phyloP scores from a whole-genome alignment of 2,329 filamentous ascomycete species.

The Fusarium irregulare region DNA sequence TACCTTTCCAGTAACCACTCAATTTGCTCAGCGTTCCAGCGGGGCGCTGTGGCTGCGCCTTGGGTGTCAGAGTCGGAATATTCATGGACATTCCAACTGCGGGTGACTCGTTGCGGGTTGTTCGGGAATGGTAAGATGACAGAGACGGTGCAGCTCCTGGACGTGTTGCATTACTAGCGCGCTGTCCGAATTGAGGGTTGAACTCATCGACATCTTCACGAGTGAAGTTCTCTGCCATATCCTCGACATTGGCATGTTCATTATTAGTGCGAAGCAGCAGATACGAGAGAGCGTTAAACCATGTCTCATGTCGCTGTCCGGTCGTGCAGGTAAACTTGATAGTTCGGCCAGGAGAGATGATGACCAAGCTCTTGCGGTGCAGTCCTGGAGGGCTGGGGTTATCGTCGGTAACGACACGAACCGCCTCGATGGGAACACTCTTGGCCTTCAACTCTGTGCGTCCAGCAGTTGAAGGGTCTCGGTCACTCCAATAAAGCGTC shows the following conservation, averaged over 20 bases:
- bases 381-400: conserved; percentile 95
- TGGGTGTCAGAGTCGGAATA: conserved; percentile 68
- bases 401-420: conserved; percentile 91
- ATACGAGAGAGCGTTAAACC: conserved; percentile 97
- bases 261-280: conserved; percentile 81
- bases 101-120: conserved; percentile 74
- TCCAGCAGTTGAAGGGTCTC: conserved; percentile 84
- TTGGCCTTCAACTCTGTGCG: conserved; percentile 81
- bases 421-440: conserved; percentile 93
- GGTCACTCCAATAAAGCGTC: conserved; percentile 95
- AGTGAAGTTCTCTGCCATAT: conserved; percentile 66
- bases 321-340: conserved; percentile 96
- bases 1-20: conserved; percentile 69
- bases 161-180: conserved; percentile 53
- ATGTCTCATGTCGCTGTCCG: conserved; percentile 94
- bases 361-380: conserved; percentile 91
- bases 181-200: conserved; percentile 71
- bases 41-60: conserved; percentile 53
- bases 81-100: conserved; percentile 61
- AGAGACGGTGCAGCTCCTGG: conserved; percentile 72
- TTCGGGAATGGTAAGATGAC: conserved; percentile 83
- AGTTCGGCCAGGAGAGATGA: conserved; percentile 87
- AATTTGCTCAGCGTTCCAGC: conserved; percentile 66
- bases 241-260: conserved; percentile 71
- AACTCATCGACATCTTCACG: conserved; percentile 80